These are phyloP conservation scores for Colletotrichum sp. DNA, from an alignment of 2,329 filamentous ascomycete genomes.

Conservation along the genomic window DNA sequence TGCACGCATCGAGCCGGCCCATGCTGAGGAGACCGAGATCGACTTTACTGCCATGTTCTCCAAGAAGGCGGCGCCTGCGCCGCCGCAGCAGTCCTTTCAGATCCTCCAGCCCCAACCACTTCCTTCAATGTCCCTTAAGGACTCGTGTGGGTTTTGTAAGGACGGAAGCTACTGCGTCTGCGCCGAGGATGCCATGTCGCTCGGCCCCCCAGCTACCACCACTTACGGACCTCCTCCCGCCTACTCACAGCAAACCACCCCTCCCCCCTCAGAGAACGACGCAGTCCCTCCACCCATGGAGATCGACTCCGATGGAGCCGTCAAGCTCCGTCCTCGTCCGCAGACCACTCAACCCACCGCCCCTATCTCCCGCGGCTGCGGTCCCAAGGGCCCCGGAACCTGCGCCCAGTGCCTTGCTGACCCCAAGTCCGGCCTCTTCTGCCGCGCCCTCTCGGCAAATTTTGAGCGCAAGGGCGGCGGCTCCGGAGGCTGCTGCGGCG, in stretches of 20 bases:
- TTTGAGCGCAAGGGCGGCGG: constrained; percentile 48
- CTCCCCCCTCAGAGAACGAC: constrained; percentile 66
- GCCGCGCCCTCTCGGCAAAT: constrained; percentile 77
- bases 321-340: constrained; percentile 57
- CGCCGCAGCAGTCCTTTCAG: constrained; percentile 23
- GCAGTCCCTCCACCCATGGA: constrained; percentile 58
- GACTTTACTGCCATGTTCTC: constrained; percentile 75
- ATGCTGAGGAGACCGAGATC: constrained; percentile 66
- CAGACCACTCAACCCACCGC: constrained; percentile 34
- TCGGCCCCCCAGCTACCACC: constrained; percentile 4
- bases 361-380: constrained; percentile 47
- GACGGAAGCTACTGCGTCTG: constrained; percentile 85
- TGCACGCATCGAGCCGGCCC: constrained; percentile 51
- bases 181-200: constrained; percentile 60
- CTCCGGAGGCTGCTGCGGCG: constrained; percentile 60
- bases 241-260: constrained; percentile 48
- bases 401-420: constrained; percentile 81
- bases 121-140: constrained; percentile 48
- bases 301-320: constrained; percentile 62
- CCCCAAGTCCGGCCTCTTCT: constrained; percentile 82
- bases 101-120: constrained; percentile 26
- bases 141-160: constrained; percentile 82
- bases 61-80: constrained; percentile 40
- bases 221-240: constrained; percentile 26
- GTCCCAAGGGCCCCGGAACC: constrained; percentile 75